phyloP scores from a whole-genome alignment of 805 yeast species.

The Danielozyma ontarioensis region DNA sequence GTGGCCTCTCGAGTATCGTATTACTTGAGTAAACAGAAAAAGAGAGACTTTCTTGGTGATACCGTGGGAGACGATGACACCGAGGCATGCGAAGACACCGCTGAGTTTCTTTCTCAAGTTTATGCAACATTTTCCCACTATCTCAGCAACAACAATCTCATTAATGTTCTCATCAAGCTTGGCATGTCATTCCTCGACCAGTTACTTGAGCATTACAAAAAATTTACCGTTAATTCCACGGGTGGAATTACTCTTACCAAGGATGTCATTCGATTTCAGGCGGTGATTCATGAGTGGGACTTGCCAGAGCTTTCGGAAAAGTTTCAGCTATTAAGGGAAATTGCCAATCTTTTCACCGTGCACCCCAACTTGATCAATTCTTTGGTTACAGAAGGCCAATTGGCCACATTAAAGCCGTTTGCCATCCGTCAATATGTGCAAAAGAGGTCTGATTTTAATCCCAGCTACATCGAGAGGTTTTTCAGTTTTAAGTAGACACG shows the following conservation, averaged over 20 bases:
- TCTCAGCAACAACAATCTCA: slow-evolving; percentile 40
- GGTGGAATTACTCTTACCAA: slow-evolving; percentile 83
- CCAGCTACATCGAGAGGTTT: slow-evolving; percentile 44
- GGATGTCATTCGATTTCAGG: slow-evolving; percentile 75
- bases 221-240: slow-evolving; percentile 67
- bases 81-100: slow-evolving; percentile 60
- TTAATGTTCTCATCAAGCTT: slow-evolving; percentile 46
- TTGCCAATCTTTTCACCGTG: slow-evolving; percentile 80
- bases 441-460: slow-evolving; percentile 65
- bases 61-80: slow-evolving; percentile 56
- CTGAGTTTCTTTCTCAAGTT: slow-evolving; percentile 44
- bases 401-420: slow-evolving; percentile 58
- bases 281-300: slow-evolving; percentile 62
- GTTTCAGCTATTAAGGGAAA: slow-evolving; percentile 69
- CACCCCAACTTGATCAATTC: slow-evolving; percentile 76
- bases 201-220: slow-evolving; percentile 67
- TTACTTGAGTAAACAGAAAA: slow-evolving; percentile 59
- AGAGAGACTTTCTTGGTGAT: slow-evolving; percentile 59
- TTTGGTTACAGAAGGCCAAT: slow-evolving; percentile 74
- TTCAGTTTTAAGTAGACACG: slow-evolving; percentile 26
- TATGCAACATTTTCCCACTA: slow-evolving; percentile 34
- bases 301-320: slow-evolving; percentile 55
- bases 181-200: slow-evolving; percentile 55
- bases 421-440: slow-evolving; percentile 61
- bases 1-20: slow-evolving; percentile 45